Evolutionary conservation across 768 basidiomycete genomes (phyloP), one percentile per base, ranked within the genome.

Genomic region (Gymnopilus dilepis): DNA sequence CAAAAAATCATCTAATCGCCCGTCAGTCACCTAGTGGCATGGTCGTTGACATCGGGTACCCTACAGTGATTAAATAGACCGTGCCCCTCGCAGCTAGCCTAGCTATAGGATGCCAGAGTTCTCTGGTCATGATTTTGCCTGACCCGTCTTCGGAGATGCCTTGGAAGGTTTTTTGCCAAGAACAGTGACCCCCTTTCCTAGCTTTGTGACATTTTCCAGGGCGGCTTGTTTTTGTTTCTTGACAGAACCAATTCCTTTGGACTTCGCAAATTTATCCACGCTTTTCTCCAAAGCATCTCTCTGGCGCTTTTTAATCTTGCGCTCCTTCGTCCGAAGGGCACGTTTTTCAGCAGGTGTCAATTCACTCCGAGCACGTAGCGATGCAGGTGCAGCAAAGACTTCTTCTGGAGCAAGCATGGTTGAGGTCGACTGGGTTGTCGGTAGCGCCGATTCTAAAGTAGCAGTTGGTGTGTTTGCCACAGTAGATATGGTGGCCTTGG

Each of bases 321-420:
- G 84, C 67, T 88, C 83, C 69, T 87, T 90, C 65, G 83, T 82
- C 56, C 87, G 87, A 33, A 86, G 72, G 0, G 88, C 76, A 52
- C 87, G 87, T 77, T 97, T 97, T 77, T 98, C 90, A 19, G 79
- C 73, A 0, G 96, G 92, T 3, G 93, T 94, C 51, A 98, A 79
- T 73, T 99, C 97, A 51, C 87, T 88, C 41, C 86, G 83, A 2
- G 88, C 83, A 41, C 86, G 86, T 22, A 84, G 80, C 50, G 84
- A 82, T 2, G 83, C 74, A 2, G 82, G 73, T 0, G 91, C 84
- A 0, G 88, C 79, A 67, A 91, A 90, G 13, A 99, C 78, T 75
- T 99, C 97, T 72, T 99, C 95, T 1, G 97, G 97, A 0, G 97
- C 94, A 42, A 99, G 84, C 82, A 95, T 90, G 0, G 87, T 89